Percentiles rank a stretch among this genome's conserved stretches.
Evolutionary conservation across 2,329 filamentous ascomycete species (phyloP).

Genomic region (Ophioceras dolichostomum): DNA sequence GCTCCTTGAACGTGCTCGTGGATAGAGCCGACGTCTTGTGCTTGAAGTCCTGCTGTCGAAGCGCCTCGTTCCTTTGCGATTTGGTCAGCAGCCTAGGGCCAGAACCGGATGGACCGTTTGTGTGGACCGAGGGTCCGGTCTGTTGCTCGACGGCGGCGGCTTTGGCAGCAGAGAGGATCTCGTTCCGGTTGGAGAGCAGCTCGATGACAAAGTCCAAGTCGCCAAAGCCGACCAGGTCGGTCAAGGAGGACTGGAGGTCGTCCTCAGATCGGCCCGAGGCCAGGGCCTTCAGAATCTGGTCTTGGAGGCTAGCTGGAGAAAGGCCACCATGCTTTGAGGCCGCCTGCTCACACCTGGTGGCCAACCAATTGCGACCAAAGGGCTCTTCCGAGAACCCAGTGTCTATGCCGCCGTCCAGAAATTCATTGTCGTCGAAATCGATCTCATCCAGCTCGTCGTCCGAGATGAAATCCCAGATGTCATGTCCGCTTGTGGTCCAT

Average conservation of each 20-base stretch:
- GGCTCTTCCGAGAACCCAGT: conserved; percentile 11
- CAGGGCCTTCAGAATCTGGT: conserved; percentile 66
- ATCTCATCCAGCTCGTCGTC: conserved; percentile 56
- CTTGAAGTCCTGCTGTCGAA: conserved; percentile 63
- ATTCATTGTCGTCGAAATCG: conserved; percentile 29
- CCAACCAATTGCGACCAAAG: conserved; percentile 60
- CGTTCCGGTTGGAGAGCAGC: conserved; percentile 63
- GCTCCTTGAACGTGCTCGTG: conserved; percentile 57
- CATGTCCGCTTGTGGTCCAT: conserved; percentile 56
- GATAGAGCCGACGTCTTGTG: conserved; percentile 70
- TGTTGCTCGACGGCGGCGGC: too few relatives aligned
- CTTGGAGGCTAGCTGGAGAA: conserved; percentile 55
- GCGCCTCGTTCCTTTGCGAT: conserved; percentile 64
- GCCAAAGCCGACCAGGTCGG: conserved; percentile 84
- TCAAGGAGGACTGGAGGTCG: conserved; percentile 80
- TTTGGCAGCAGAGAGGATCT: conserved; percentile 43
- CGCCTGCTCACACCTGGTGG: conserved; percentile 53
- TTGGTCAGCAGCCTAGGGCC: conserved; percentile 53
- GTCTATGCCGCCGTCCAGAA: conserved; percentile 20
- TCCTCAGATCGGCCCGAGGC: conserved; percentile 59
- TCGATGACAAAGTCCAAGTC: conserved; percentile 90
- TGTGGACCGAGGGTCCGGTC: conserved; percentile 1
- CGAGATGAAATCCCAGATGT: conserved; percentile 89
- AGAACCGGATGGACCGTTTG: too few relatives aligned
- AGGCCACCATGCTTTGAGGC: conserved; percentile 54